These are phyloP conservation scores for Phaffia tasmanica DNA, from an alignment of 768 basidiomycete species.

Conservation along the genomic window DNA sequence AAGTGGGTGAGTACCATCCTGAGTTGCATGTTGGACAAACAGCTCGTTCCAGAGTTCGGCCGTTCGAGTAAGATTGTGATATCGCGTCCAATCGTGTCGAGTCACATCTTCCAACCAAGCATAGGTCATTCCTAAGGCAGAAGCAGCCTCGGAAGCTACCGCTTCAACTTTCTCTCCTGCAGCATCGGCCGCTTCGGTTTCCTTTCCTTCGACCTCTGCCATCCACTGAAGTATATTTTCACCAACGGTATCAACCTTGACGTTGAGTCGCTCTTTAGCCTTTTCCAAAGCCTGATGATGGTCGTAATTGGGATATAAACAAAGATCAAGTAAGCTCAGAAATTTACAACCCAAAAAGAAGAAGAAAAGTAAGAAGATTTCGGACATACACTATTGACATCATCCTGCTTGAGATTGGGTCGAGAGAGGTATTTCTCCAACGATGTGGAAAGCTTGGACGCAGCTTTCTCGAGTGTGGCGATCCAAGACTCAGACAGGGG, in stretches of 20 bases:
- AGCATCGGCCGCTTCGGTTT: constrained; percentile 26
- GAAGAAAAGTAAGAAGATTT: not conserved
- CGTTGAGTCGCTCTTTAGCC: constrained; percentile 1
- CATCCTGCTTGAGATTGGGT: constrained; percentile 27
- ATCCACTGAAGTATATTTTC: constrained; percentile 12
- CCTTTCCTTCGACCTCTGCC: constrained; percentile 23
- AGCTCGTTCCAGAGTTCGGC: constrained; percentile 18
- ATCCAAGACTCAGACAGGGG: constrained; percentile 25
- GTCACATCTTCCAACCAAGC: constrained; percentile 31
- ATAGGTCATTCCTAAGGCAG: constrained; percentile 27
- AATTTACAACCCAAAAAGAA: not conserved
- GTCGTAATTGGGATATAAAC: not conserved
- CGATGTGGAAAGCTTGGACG: constrained; percentile 30
- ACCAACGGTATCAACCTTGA: constrained; percentile 18
- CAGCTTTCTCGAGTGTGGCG: constrained; percentile 29
- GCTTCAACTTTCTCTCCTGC: constrained; percentile 23
- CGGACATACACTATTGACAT: not conserved
- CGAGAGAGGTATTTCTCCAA: constrained; percentile 33
- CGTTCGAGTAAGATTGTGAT: constrained; percentile 24
- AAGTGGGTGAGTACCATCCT: not conserved
- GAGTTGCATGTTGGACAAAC: constrained; percentile 9
- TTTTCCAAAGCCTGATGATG: not conserved
- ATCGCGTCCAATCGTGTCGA: constrained; percentile 29
- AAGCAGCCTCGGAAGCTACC: constrained; percentile 23
- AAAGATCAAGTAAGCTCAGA: not conserved